phyloP scores from a whole-genome alignment of 805 yeast genomes.

The Yamadazyma tumulicola region DNA sequence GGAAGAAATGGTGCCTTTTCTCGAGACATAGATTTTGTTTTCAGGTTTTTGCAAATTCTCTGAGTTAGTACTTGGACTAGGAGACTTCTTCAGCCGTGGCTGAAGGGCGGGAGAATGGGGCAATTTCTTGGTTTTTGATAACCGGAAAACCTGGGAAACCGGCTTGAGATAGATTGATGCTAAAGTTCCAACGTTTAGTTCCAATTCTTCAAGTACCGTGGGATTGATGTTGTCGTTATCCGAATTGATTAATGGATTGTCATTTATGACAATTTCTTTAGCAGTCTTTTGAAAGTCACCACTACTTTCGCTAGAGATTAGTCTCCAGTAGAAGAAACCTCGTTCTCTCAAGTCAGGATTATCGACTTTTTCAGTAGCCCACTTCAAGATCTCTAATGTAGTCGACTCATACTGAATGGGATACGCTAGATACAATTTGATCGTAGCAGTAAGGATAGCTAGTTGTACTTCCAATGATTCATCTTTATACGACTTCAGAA shows the following conservation, averaged over 20 bases:
- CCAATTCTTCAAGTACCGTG: conserved; percentile 71
- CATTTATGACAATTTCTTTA: conserved; percentile 53
- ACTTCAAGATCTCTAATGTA: conserved; percentile 56
- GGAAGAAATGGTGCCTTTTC: conserved; percentile 8
- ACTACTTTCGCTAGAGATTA: conserved; percentile 47
- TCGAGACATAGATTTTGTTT: conserved; percentile 7
- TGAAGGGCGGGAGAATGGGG: conserved; percentile 45
- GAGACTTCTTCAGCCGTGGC: conserved; percentile 10
- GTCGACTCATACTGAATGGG: conserved; percentile 55
- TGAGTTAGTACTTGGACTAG: not conserved
- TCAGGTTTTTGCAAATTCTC: not conserved
- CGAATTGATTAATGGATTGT: conserved; percentile 59
- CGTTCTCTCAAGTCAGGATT: conserved; percentile 87
- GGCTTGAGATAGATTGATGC: conserved; percentile 86
- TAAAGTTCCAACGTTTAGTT: conserved; percentile 74
- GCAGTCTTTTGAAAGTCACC: conserved; percentile 39
- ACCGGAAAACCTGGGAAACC: conserved; percentile 72
- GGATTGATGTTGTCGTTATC: conserved; percentile 72
- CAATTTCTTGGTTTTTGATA: conserved; percentile 50
- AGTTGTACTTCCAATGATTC: conserved; percentile 75
- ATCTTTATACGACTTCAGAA: conserved; percentile 47
- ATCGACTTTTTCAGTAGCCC: conserved; percentile 69
- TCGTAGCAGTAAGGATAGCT: conserved; percentile 67
- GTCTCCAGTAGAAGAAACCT: conserved; percentile 82
- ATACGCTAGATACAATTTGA: conserved; percentile 59